Base-by-base conservation (phyloP, 1,284 basidiomycete genomes). In the Austropuccinia psidii region DNA sequence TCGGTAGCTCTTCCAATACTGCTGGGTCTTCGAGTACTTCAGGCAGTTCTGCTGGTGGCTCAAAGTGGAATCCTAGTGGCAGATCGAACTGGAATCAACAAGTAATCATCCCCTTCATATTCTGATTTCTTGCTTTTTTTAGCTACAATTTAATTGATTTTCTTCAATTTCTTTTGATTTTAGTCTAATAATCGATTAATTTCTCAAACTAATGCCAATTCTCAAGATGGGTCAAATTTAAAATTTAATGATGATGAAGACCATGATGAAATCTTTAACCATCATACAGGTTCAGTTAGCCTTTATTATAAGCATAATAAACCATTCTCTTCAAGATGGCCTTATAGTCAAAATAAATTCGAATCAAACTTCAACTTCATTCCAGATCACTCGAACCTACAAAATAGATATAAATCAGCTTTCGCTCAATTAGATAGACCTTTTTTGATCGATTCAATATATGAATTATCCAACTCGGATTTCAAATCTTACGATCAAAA, bases 401-500 rank as follows among this genome's bases (percentile, higher is more conserved):
- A 64, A 52, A 37, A 29, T 27, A 35, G 60, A 9, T 64, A 61
- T 29, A 62, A 73, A 29, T 54, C 70, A 54, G 60, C 70, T n/a
- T 73, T 73, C 49, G 33, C 47, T 29, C 1, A 62, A 1, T 29
- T 43, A 6, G 47, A 35, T 41, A 31, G 41, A 58, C 11, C 24
- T 76, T 64, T 39, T 79, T 75, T 73, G 31, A 80, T 78, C n/a
- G 77, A 79, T 19, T 76, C 75, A 49, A 68, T 52, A 60, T 80
- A 74, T 33, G 77, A 77, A 72, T 79, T 79, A 64, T 79, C 78
- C 73, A 79, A 78, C 54, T 79, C 79, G 47, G 79, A 77, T 33
- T 77, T 77, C 39, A 72, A 67, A 21, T 55, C 68, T 29, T 77
- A 75, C 37, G 74, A 58, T 29, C 24, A 29, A 58, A 29, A n/a